Evolutionary conservation across 495 filamentous ascomycete genomes (phyloP), one percentile per base, ranked within the genome.

Genomic region (Tricharina praecox): DNA sequence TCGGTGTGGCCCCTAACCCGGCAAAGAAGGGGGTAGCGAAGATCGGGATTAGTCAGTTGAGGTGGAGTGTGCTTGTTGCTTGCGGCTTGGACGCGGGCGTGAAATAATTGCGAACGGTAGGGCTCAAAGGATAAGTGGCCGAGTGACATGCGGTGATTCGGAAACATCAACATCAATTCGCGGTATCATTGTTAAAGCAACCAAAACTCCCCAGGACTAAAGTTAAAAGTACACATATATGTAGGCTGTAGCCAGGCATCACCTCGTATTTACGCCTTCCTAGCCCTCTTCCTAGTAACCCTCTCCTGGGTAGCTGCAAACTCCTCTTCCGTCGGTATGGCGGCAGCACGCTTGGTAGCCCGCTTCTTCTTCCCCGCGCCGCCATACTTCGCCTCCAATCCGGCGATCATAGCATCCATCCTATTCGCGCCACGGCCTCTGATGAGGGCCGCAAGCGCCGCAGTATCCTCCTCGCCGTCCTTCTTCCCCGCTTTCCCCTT

Each of bases 381-480:
- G 5, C 68, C 73, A 58, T 90, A 92, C 65, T 83, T 87, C 21
- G 75, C 82, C 50, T 79, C 82, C 24, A 93, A 53, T 38, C 68
- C 59, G 36, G 79, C 78, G 19, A 86, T 62, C 59, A 93, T 79
- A 16, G 62, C 60, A 20, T 56, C 67, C 5, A 62, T 65, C 9
- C 74, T 66, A 16, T 62, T 59, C 50, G 69, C 62, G 54, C 76
- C 71, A 23, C 72, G 66, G 52, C 66, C 63, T 52, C 74, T 68
- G 44, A 83, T 82, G 52, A 82, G 45, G 2, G 69, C 73, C 18
- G 67, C 68, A 25, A 82, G 65, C 36, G 67, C 72, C n/a, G 49
- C 44, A 47, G 63, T 66, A 41, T 63, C 63, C 34, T 61, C 59
- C 13, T 51, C 43, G 28, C 19, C 50, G 3, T 18, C 50, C 39